Conservation (phyloP, 495 filamentous ascomycete species). For the Xylaria sp. region DNA sequence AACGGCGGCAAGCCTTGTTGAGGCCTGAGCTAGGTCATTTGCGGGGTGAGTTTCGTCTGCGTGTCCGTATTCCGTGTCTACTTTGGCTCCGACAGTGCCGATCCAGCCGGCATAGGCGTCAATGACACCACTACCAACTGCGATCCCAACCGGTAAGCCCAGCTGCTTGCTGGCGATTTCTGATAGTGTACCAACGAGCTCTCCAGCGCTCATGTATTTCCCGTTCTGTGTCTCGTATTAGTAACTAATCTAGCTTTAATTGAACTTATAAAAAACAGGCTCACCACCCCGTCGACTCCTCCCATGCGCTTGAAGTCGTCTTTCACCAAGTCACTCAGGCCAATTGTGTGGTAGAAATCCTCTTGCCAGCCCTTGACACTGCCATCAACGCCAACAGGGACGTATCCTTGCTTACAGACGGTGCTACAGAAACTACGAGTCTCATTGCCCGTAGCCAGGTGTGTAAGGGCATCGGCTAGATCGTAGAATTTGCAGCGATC, state of each 20-base stretch:
- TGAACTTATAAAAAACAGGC: slow-evolving; percentile 49
- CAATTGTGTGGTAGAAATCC: slow-evolving; percentile 86
- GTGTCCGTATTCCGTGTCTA: slow-evolving; percentile 68
- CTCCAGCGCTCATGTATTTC: slow-evolving; percentile 85
- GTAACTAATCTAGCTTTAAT: slow-evolving; percentile 31
- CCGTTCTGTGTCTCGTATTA: slow-evolving; percentile 71
- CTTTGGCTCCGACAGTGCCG: slow-evolving; percentile 96
- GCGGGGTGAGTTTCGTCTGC: slow-evolving; percentile 65
- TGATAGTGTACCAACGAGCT: slow-evolving; percentile 82
- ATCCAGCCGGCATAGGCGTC: slow-evolving; percentile 99
- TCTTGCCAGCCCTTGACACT: slow-evolving; percentile 99
- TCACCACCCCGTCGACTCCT: slow-evolving; percentile 92
- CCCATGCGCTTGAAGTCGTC: slow-evolving; percentile 92
- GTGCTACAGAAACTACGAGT: slow-evolving; percentile 91
- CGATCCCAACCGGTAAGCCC: slow-evolving; percentile 85
- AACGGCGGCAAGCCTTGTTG: slow-evolving; percentile 90
- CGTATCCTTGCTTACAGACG: slow-evolving; percentile 94
- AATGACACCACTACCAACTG: slow-evolving; percentile 94
- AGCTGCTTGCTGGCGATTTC: slow-evolving; percentile 83
- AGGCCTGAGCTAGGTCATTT: slow-evolving; percentile 89
- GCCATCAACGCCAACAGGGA: slow-evolving; percentile 93
- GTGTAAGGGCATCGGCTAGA: slow-evolving; percentile 89
- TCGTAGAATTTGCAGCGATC: slow-evolving; percentile 96
- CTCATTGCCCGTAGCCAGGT: slow-evolving; percentile 94
- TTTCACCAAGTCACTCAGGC: slow-evolving; percentile 78